phyloP scores from a whole-genome alignment of 352 stramenopile genomes.

The Phytophthora boehmeriae region DNA sequence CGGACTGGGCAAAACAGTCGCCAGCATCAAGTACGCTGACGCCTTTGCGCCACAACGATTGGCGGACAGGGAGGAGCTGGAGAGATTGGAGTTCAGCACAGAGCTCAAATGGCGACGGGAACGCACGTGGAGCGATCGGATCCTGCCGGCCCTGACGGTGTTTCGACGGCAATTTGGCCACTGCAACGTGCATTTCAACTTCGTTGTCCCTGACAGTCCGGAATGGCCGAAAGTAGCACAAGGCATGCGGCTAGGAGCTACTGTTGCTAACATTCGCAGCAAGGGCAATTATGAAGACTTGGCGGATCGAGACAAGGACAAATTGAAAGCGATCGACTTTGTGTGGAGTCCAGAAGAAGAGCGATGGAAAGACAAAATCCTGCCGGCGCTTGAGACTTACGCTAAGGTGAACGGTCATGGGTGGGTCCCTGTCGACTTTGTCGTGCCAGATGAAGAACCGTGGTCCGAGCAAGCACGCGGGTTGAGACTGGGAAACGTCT shows the following conservation, averaged over 20 bases:
- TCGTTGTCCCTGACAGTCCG: conserved; percentile 20
- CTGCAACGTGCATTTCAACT: conserved; percentile 35
- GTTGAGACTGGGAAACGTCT: conserved; percentile 51
- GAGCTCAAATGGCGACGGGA: conserved; percentile 8
- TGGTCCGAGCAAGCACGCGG: conserved; percentile 48
- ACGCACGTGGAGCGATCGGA: conserved; percentile 30
- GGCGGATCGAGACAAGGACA: conserved; percentile 34
- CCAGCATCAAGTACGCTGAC: conserved; percentile 33
- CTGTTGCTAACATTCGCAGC: conserved; percentile 38
- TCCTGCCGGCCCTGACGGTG: conserved; percentile 24
- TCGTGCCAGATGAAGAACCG: conserved; percentile 35
- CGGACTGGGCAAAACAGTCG: conserved; percentile 48
- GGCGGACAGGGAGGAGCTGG: conserved; percentile 11
- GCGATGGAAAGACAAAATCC: conserved; percentile 54
- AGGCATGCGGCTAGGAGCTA: conserved; percentile 25
- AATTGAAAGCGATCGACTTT: conserved; percentile 59
- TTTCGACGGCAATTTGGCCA: conserved; percentile 25
- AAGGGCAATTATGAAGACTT: conserved; percentile 44
- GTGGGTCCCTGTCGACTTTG: conserved; percentile 40
- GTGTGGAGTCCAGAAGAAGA: conserved; percentile 51
- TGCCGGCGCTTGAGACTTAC: conserved; percentile 52
- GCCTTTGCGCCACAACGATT: conserved; percentile 21
- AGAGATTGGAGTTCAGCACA: conserved; percentile 18
- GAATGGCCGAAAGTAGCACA: conserved; percentile 22
- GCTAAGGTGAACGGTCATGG: conserved; percentile 29